Evolutionary conservation across 2,329 filamentous ascomycete species (phyloP).

Genomic region (Alternaria sp.): DNA sequence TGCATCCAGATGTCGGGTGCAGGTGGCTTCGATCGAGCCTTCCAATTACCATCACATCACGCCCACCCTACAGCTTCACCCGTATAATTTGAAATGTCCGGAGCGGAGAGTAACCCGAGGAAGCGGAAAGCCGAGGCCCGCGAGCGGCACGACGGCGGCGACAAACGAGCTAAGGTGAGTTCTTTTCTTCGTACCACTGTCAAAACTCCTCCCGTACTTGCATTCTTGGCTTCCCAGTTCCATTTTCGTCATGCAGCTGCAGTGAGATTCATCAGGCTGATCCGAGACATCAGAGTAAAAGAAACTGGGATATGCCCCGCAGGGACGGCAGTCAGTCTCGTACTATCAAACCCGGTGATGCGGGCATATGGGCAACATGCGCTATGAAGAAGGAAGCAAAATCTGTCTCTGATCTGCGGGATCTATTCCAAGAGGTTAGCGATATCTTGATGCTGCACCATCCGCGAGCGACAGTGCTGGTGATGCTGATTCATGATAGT

Average conservation of each 20-base stretch:
- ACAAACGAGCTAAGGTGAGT: conserved; percentile 50
- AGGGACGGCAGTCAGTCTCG: conserved; percentile 39
- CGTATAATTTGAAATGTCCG: background rate
- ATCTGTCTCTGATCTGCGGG: conserved; percentile 70
- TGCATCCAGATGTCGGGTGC: background rate
- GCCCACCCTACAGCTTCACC: background rate
- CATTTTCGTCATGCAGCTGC: conserved; percentile 27
- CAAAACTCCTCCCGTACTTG: conserved; percentile 11
- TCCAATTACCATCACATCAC: conserved; percentile 5
- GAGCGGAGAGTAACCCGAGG: conserved; percentile 27
- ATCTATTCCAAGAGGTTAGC: conserved; percentile 70
- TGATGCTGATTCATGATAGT: conserved; percentile 61
- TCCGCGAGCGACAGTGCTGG: background rate
- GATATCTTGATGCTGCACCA: background rate
- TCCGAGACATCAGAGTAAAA: conserved; percentile 45
- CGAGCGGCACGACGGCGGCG: conserved; percentile 27
- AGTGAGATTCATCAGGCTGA: conserved; percentile 21
- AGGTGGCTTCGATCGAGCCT: background rate
- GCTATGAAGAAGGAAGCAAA: conserved; percentile 73
- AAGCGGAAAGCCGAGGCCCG: conserved; percentile 49
- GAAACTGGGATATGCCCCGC: conserved; percentile 52
- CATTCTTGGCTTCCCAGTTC: conserved; percentile 15
- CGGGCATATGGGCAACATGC: conserved; percentile 80
- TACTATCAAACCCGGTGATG: conserved; percentile 69
- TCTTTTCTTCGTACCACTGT: conserved; percentile 19